A percentile compares a stretch with the other conserved stretches of the same genome.
Evolutionary conservation across 2,329 filamentous ascomycete genomes (phyloP).

Genomic region (Exophiala oligosperma): DNA sequence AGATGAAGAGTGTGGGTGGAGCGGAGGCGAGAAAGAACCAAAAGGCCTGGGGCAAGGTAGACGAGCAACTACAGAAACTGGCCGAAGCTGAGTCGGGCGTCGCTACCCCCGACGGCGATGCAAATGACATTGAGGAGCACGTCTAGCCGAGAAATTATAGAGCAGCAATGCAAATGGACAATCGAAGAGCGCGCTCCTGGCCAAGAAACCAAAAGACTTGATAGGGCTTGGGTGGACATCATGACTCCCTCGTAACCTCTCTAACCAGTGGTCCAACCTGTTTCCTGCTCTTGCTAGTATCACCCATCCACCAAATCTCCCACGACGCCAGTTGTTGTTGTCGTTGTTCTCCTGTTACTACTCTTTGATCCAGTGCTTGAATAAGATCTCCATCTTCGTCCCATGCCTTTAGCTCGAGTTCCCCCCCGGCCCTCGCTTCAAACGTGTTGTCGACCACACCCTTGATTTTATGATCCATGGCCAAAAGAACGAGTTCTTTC

Average conservation of each 20-base stretch:
- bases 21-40: constrained; percentile 66
- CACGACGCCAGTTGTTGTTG: constrained; percentile 32
- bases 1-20: constrained; percentile 69
- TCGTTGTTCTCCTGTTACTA: constrained; percentile 7
- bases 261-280: constrained; percentile 62
- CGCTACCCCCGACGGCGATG: constrained; percentile 51
- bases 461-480: constrained; percentile 53
- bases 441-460: constrained; percentile 48
- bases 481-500: constrained; percentile 30
- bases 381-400: constrained; percentile 37
- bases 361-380: constrained; percentile 33
- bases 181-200: too few species aligned
- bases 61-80: constrained; percentile 49
- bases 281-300: constrained; percentile 61
- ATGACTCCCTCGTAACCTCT: constrained; percentile 36
- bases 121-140: constrained; percentile 54
- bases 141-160: constrained; percentile 41
- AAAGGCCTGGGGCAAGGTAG: constrained; percentile 63
- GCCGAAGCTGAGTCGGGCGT: constrained; percentile 52
- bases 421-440: constrained; percentile 37
- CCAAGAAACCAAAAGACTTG: too few species aligned
- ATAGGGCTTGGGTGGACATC: neutral
- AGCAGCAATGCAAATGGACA: too few species aligned
- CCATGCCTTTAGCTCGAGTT: constrained; percentile 48
- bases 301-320: constrained; percentile 57